Percentiles rank a stretch among this genome's conserved stretches.
Conservation (phyloP, 768 basidiomycete genomes). For the Phlebiopsis flavidoalba region DNA sequence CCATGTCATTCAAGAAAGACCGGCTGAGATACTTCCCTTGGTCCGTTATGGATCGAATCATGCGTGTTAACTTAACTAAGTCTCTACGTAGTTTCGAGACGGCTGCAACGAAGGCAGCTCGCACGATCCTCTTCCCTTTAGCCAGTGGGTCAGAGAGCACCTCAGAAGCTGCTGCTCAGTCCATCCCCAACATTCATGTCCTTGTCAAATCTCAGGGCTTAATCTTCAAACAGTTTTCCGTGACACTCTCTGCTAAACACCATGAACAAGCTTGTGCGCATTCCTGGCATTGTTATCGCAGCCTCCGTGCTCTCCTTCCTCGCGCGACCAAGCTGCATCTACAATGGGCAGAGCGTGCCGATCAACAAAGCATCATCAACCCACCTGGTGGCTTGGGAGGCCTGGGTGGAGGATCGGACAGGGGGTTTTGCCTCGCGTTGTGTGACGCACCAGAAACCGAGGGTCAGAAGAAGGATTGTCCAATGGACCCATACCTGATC, state of each 20-base stretch:
- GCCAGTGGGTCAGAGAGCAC: constrained; percentile 42
- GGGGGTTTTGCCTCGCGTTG: constrained; percentile 70
- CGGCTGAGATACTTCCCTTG: constrained; percentile 83
- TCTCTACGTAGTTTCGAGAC: constrained; percentile 73
- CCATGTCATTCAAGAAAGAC: constrained; percentile 83
- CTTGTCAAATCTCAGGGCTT: constrained; percentile 83
- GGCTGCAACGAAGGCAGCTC: constrained; percentile 81
- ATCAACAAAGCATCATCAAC: constrained; percentile 68
- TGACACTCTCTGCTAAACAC: constrained; percentile 89
- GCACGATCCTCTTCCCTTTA: constrained; percentile 78
- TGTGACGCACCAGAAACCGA: constrained; percentile 80
- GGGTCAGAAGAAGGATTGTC: constrained; percentile 92
- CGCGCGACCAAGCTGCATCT: constrained; percentile 89
- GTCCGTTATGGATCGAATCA: constrained; percentile 38
- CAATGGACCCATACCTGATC: constrained; percentile 93
- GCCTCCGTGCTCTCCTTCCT: constrained; percentile 89
- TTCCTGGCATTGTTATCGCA: constrained; percentile 97
- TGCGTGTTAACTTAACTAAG: not conserved
- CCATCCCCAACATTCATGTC: constrained; percentile 76
- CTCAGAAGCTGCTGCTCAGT: constrained; percentile 39
- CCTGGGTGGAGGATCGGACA: constrained; percentile 79
- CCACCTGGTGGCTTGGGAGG: constrained; percentile 80
- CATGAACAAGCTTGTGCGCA: constrained; percentile 92
- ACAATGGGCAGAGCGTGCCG: constrained; percentile 91
- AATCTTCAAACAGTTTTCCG: constrained; percentile 94